Evolutionary conservation across 495 filamentous ascomycete genomes (phyloP), one percentile per base, ranked within the genome.

Genomic region (Hypoxylon trugodes): DNA sequence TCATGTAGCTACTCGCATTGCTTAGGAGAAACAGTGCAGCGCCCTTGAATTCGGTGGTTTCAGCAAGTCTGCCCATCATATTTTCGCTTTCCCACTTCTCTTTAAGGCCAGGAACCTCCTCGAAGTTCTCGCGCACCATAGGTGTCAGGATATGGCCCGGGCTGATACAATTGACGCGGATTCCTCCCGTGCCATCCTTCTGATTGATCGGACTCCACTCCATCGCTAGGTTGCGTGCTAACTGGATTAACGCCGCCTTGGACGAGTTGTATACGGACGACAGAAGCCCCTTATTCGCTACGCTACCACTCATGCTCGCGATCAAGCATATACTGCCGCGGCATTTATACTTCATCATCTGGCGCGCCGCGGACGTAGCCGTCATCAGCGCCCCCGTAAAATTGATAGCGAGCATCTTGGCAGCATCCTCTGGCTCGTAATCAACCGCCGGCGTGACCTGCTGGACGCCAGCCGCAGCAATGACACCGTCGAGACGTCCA

Each of bases 361-460:
- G 84, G 65, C 87, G 83, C 12, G 90, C 91, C 8, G 85, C 85
- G 1, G 88, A 84, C 53, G 88, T 83, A 0, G 89, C 84, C 2
- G 88, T 88, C 81, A 92, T 86, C 69, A 92, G 90, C 6, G 89
- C 88, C 15, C 89, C 91, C 0, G 87, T 90, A 59, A 90, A 87
- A 66, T 93, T 93, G 59, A 90, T 79, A 36, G 84, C 84, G 63
- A 94, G 81, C 85, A 93, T 90, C 60, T 79, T 79, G 37, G 84
- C 84, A 58, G 87, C 83, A 66, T 91, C 88, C 48, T 85, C 79
- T 25, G 82, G 76, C 6, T 80, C 79, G 69, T 93, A 91, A 12
- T 91, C 87, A 19, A 90, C 53, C 6, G 89, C 89, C 0, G 87
- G 77, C 7, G 80, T 87, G 59, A 90, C 81, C 68, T 91, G 85